phyloP scores from a whole-genome alignment of 495 filamentous ascomycete genomes.

The Annulohypoxylon maeteangense region DNA sequence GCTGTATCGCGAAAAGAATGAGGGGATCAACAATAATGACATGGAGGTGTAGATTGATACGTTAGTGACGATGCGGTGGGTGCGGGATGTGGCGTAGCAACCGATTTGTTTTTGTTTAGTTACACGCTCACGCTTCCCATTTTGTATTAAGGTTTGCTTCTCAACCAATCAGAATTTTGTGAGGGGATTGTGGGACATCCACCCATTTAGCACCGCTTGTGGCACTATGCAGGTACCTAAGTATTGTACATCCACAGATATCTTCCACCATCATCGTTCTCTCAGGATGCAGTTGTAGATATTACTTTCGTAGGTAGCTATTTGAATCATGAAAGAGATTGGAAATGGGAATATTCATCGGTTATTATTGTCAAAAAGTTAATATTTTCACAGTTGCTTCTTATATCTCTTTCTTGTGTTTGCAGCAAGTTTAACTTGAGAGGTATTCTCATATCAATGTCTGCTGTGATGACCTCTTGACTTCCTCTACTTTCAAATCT shows the following conservation, averaged over 20 bases:
- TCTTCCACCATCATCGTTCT: too few species aligned
- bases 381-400: too few species aligned
- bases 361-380: too few species aligned
- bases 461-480: too few species aligned
- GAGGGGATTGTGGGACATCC: neutral
- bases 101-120: conserved; percentile 55
- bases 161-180: conserved; percentile 20
- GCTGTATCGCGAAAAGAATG: conserved; percentile 7
- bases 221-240: neutral
- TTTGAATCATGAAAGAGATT: too few species aligned
- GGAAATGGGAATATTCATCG: too few species aligned
- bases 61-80: conserved; percentile 11
- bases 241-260: neutral
- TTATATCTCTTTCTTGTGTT: too few species aligned
- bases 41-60: neutral
- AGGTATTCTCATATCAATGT: too few species aligned
- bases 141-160: conserved; percentile 13
- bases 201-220: neutral
- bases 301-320: too few species aligned
- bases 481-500: too few species aligned
- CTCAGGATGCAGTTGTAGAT: too few species aligned
- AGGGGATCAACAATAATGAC: conserved; percentile 7
- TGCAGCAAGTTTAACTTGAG: too few species aligned
- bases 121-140: conserved; percentile 19
- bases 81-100: conserved; percentile 47